Evolutionary conservation across 2,329 filamentous ascomycete genomes (phyloP).

Genomic region (Aureobasidium sp.): DNA sequence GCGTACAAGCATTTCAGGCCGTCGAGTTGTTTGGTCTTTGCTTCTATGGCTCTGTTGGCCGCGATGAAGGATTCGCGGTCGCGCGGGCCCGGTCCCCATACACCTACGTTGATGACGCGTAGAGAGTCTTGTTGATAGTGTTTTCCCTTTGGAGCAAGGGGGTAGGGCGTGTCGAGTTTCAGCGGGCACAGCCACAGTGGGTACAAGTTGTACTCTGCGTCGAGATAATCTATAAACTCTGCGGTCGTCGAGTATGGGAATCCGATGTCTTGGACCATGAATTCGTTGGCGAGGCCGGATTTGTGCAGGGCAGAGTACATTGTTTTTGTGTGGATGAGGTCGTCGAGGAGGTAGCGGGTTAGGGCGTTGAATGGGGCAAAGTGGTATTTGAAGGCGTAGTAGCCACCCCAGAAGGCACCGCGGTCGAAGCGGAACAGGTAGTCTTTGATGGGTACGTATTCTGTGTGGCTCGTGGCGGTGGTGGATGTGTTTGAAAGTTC

Average conservation of each 20-base stretch:
- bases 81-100: constrained; percentile 71
- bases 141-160: constrained; percentile 4
- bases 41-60: constrained; percentile 65
- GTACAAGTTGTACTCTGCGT: constrained; percentile 43
- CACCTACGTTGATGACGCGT: constrained; percentile 49
- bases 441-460: constrained; percentile 42
- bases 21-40: constrained; percentile 59
- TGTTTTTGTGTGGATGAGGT: constrained; percentile 53
- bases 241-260: constrained; percentile 48
- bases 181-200: constrained; percentile 56
- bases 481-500: background rate
- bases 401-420: constrained; percentile 58
- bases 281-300: constrained; percentile 48
- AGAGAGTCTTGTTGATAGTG: background rate
- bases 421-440: constrained; percentile 59
- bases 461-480: constrained; percentile 21
- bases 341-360: constrained; percentile 53
- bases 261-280: constrained; percentile 57
- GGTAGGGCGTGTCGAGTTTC: constrained; percentile 1
- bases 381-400: constrained; percentile 56
- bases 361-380: constrained; percentile 52
- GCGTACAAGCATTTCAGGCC: constrained; percentile 86
- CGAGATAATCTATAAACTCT: constrained; percentile 48
- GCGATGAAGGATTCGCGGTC: constrained; percentile 53
- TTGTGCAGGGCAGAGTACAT: constrained; percentile 58